phyloP scores from a whole-genome alignment of 768 basidiomycete species.

The Russula ochroleuca region DNA sequence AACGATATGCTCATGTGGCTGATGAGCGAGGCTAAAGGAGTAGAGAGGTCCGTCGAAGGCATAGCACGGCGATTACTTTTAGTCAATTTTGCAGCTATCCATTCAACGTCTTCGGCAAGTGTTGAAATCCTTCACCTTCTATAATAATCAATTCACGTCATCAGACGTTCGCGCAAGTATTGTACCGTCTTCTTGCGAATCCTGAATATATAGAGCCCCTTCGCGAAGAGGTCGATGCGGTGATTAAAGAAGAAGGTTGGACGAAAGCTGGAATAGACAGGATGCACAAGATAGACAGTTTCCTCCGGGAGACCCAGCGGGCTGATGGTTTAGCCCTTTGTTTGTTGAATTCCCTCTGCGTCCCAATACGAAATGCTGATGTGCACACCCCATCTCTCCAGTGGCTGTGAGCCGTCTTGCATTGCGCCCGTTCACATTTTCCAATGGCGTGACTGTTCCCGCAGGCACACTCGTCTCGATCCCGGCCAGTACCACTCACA shows the following conservation, averaged over 20 bases:
- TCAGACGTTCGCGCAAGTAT: conserved; percentile 17
- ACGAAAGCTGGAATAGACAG: background rate
- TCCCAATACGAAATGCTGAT: background rate
- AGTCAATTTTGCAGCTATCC: conserved; percentile 40
- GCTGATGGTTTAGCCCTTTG: conserved; percentile 18
- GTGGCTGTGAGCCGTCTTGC: conserved; percentile 29
- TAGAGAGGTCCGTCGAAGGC: conserved; percentile 29
- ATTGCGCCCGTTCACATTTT: conserved; percentile 29
- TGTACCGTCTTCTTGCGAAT: conserved; percentile 28
- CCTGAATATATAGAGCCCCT: conserved; percentile 27
- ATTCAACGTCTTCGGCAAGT: conserved; percentile 36
- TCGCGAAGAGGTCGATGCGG: no score
- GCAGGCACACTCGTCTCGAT: conserved; percentile 38
- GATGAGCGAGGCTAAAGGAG: no score
- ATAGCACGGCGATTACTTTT: conserved; percentile 35
- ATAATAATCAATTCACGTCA: background rate
- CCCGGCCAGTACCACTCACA: conserved; percentile 35
- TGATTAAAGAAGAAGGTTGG: no score
- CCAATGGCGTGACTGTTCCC: conserved; percentile 30
- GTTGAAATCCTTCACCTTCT: no score
- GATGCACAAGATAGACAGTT: conserved; percentile 37
- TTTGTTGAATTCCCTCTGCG: background rate
- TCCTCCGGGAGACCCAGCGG: conserved; percentile 35
- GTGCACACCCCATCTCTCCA: background rate
- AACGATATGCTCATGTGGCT: conserved; percentile 18